Conservation (phyloP, 371 early-diverging fungal genomes). For the Parasitella parasitica region DNA sequence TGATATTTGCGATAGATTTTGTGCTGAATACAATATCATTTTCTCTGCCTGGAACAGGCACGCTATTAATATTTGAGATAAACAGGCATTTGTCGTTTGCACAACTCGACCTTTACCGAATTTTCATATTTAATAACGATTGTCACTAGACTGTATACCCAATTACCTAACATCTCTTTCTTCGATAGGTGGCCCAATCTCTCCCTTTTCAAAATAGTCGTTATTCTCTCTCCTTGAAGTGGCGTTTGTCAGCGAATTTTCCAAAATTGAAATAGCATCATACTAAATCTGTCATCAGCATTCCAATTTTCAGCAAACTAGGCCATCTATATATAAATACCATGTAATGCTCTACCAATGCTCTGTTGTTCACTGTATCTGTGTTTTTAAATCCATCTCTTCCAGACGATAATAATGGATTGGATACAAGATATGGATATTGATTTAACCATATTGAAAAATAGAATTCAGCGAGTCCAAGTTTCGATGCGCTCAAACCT, state of each 20-base stretch:
- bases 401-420: conserved; percentile 36
- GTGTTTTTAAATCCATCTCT: conserved; percentile 4
- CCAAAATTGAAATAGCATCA: conserved; percentile 27
- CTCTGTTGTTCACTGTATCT: conserved; percentile 13
- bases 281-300: no score
- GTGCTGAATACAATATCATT: conserved; percentile 18
- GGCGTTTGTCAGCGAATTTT: conserved; percentile 7
- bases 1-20: conserved; percentile 38
- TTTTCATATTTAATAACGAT: no score
- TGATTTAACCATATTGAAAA: conserved; percentile 63
- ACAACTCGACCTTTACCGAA: conserved; percentile 46
- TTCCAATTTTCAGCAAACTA: no score
- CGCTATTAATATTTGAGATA: conserved; percentile 51
- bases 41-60: conserved; percentile 37
- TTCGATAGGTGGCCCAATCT: conserved; percentile 1
- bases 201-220: conserved; percentile 5
- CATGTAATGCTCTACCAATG: conserved; percentile 7
- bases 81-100: conserved; percentile 63
- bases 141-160: neutral
- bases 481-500: conserved; percentile 31
- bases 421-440: conserved; percentile 62
- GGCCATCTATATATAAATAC: conserved; percentile 10
- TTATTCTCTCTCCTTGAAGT: neutral
- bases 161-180: conserved; percentile 26
- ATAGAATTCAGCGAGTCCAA: conserved; percentile 47